Evolutionary conservation across 495 filamentous ascomycete species (phyloP).

Genomic region (Evernia prunastri): DNA sequence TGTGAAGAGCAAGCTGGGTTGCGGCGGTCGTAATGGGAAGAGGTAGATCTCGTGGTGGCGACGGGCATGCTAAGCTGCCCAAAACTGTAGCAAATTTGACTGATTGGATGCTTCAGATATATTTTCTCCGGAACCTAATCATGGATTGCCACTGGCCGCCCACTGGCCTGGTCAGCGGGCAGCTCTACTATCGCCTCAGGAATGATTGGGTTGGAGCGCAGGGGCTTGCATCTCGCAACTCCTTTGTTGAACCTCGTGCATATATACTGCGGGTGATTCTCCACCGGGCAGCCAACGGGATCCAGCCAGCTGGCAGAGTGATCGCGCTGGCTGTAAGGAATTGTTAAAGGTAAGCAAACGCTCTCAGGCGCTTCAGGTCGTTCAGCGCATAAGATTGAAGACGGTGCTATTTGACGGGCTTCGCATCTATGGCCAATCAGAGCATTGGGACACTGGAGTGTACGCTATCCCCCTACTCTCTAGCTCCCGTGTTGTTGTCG

Average conservation of each 20-base stretch:
- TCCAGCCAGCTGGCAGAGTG: constrained; percentile 6
- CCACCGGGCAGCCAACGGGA: constrained; percentile 2
- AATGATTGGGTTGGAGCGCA: constrained; percentile 11
- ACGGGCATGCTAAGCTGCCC: constrained; percentile 13
- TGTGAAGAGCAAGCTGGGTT: background rate
- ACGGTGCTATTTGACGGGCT: background rate
- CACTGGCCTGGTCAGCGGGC: background rate
- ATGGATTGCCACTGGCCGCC: constrained; percentile 15
- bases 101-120: constrained; percentile 5
- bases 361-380: background rate
- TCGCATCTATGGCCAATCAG: constrained; percentile 3
- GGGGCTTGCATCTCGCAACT: constrained; percentile 7
- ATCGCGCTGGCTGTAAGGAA: background rate
- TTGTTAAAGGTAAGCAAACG: background rate
- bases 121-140: background rate
- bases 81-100: constrained; percentile 7
- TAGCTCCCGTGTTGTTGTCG: no score
- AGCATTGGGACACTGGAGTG: background rate
- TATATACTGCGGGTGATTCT: background rate
- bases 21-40: background rate
- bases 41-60: background rate
- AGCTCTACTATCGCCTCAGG: background rate
- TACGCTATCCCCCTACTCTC: no score
- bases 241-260: background rate
- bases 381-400: constrained; percentile 5